Base-by-base conservation (phyloP, 495 filamentous ascomycete species). In the Trichoderma orchidacearum region DNA sequence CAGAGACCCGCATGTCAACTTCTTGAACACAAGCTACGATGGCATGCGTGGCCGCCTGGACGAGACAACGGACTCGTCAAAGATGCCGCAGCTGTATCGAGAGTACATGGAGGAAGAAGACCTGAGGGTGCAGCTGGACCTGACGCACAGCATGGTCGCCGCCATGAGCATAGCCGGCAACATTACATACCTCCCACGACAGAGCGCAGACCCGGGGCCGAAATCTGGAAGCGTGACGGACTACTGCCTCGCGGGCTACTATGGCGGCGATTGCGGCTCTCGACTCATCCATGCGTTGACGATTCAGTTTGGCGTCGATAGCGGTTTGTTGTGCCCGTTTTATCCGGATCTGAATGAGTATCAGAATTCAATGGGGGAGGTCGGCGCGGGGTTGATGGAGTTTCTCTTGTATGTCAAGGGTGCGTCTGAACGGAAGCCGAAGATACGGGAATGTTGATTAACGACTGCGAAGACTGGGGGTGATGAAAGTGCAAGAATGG, bases 221-320 rank as follows among this genome's bases (percentile, higher is more conserved):
- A 74, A 65, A 2, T 66, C 63, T 0, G 71, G 71, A 1, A 62
- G 66, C 3, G 67, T 58, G 15, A 67, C 68, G 53, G 71, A 74
- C 56, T 72, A 72, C 53, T 61, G 66, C 3, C 69, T 68, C 52
- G 59, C 58, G 15, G 50, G 69, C 21, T 62, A 59, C 48, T 60
- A 60, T 48, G 58, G 55, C 41, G 60, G 72, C 29, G 27, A 57
- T 1, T 60, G 59, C 3, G 63, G 70, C 9, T 68, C 69, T 51
- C 68, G 66, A 3, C 72, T 66, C 34, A 25, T 48, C 21, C 41
- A 48, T 23, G 23, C 41, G 0, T 48, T 17, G 21, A 72, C 68
- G 0, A 59, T 75, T 41, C 70, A 75, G 62, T 75, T 75, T 64
- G 72, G 72, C 0, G 55, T 60, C 27, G 73, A 68, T 41, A 66